phyloP scores from a whole-genome alignment of 768 basidiomycete species.

The Ramaria sp. region DNA sequence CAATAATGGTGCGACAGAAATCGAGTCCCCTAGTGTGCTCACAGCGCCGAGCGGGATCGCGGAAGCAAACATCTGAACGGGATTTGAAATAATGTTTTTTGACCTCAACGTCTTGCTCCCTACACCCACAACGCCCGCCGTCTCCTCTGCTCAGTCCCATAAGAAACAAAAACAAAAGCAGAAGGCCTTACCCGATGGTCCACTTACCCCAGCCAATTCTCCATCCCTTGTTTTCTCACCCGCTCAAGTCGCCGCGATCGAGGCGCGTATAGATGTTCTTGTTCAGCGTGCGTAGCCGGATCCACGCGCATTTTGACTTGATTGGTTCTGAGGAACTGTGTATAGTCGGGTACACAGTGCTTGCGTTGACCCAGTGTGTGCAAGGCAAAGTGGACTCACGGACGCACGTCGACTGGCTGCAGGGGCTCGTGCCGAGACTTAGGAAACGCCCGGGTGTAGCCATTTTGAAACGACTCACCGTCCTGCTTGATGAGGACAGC shows the following conservation, averaged over 20 bases:
- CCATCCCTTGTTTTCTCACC: constrained; percentile 30
- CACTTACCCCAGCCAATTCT: neutral
- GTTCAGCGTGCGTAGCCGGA: constrained; percentile 46
- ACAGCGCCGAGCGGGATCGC: no score
- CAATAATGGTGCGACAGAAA: no score
- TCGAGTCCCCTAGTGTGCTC: no score
- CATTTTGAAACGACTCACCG: constrained; percentile 67
- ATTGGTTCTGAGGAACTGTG: neutral
- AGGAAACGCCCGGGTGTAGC: constrained; percentile 49
- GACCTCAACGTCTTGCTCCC: neutral
- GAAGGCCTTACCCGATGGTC: neutral
- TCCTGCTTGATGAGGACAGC: constrained; percentile 72
- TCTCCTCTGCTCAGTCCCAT: neutral
- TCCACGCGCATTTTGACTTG: neutral
- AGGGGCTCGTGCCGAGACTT: constrained; percentile 47
- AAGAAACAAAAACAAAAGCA: neutral
- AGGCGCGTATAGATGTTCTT: constrained; percentile 56
- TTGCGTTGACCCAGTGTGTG: constrained; percentile 68
- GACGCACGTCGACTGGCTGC: constrained; percentile 53
- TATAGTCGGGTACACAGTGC: constrained; percentile 77
- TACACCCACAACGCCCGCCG: neutral
- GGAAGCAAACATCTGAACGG: no score
- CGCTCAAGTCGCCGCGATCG: constrained; percentile 47
- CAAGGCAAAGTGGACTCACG: constrained; percentile 64
- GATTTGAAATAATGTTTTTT: neutral